A percentile compares a stretch with the other conserved stretches of the same genome.
phyloP scores from a whole-genome alignment of 2,329 filamentous ascomycete genomes.

The Diaporthe sp. region DNA sequence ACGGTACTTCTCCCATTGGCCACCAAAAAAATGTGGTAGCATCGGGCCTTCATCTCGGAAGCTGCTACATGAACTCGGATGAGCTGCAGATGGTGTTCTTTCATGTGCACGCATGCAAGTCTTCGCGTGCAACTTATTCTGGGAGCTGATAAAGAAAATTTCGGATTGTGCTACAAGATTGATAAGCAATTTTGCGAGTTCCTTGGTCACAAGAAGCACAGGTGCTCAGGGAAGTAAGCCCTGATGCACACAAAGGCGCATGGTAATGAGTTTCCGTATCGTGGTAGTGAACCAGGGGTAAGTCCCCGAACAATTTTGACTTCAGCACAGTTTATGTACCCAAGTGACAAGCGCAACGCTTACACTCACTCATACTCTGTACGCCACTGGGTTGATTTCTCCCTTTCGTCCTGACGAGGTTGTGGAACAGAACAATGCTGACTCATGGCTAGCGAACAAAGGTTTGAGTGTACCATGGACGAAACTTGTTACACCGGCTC shows the following conservation, averaged over 20 bases:
- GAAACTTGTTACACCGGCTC: no score
- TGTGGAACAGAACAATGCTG: no score
- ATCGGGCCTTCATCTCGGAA: background rate
- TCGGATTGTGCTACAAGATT: background rate
- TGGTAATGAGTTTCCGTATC: background rate
- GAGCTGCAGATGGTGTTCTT: background rate
- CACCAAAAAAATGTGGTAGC: background rate
- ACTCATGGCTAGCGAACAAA: no score
- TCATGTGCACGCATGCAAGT: background rate
- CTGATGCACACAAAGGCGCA: no score
- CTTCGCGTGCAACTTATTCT: background rate
- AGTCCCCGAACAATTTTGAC: no score
- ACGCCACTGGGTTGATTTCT: no score
- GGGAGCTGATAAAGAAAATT: background rate
- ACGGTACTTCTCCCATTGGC: background rate
- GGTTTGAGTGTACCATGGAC: no score
- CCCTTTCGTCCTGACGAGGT: no score
- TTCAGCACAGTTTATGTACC: no score
- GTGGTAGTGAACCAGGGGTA: no score
- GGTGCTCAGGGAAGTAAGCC: background rate
- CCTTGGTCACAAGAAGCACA: background rate
- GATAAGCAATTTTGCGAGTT: background rate
- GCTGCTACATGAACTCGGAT: background rate
- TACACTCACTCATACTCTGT: no score
- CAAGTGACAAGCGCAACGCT: no score